phyloP scores from a whole-genome alignment of 139 green algal species.

The Medakamo hakoo region DNA sequence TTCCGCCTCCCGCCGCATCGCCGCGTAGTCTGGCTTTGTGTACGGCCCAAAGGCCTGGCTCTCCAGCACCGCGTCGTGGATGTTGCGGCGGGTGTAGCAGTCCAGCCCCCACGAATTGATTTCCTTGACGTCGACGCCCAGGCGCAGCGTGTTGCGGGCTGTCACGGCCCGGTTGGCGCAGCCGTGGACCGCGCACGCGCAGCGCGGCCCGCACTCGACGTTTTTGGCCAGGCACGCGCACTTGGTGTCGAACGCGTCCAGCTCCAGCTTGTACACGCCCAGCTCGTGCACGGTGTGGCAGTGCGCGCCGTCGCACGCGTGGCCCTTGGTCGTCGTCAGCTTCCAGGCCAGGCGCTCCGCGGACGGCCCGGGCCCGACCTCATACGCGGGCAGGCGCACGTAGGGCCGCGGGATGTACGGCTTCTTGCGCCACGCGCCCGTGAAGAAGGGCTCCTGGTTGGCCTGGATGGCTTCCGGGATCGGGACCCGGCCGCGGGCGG shows the following conservation, averaged over 20 bases:
- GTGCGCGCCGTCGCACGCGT: slow-evolving; percentile 28
- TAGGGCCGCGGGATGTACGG: slow-evolving; percentile 34
- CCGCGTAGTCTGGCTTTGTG: slow-evolving; percentile 10
- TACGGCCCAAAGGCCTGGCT: slow-evolving; percentile 24
- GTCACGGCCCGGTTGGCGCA: slow-evolving; percentile 31
- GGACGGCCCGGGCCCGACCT: slow-evolving; percentile 23
- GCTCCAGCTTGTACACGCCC: slow-evolving; percentile 16
- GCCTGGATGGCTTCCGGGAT: slow-evolving; percentile 17
- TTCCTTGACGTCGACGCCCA: slow-evolving; percentile 46
- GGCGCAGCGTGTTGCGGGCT: slow-evolving; percentile 14
- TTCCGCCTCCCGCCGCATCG: background rate
- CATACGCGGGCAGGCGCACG: slow-evolving; percentile 27
- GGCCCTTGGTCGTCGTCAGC: slow-evolving; percentile 34
- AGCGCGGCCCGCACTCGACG: slow-evolving; percentile 33
- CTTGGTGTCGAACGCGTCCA: slow-evolving; percentile 21
- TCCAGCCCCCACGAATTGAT: slow-evolving; percentile 71
- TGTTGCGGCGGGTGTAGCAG: slow-evolving; percentile 64
- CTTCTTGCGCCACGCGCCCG: slow-evolving; percentile 37
- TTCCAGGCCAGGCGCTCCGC: slow-evolving; percentile 32
- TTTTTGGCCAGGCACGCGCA: slow-evolving; percentile 35
- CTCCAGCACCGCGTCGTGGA: slow-evolving; percentile 41
- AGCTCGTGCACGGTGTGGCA: slow-evolving; percentile 24
- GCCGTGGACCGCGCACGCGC: slow-evolving; percentile 11
- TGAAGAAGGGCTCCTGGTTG: slow-evolving; percentile 40
- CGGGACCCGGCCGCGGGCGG: background rate